Base-by-base conservation (phyloP, 306 rosid genomes). In the Boehmeria nivea region DNA sequence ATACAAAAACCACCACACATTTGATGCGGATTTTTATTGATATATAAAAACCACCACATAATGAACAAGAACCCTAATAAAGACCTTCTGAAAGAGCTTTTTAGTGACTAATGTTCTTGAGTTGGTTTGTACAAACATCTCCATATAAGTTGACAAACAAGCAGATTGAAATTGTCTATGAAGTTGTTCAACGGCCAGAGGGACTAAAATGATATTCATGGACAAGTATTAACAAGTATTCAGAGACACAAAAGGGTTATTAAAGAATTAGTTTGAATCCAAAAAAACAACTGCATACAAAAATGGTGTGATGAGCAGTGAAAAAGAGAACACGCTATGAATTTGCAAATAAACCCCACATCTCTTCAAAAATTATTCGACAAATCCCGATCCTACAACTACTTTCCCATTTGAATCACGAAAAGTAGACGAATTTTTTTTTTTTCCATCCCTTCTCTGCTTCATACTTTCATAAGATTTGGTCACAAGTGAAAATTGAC, bases 391-490 rank as follows among this genome's bases (percentile, higher is more conserved):
- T 36, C 51, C 54, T 18, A 45, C 51, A n/a, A 45, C 65, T 63
- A 59, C 48, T 67, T 62, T 44, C 53, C 37, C 38, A 53, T 43
- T 67, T 45, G 70, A 57, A 67, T 42, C 43, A 15, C 10, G 48
- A 39, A 18, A 5, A 43, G 48, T 20, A 31, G 28, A 37, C 53
- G 64, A 58, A 6, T 11, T 40, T 40, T 40, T 31, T 31, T 31
- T 43, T 52, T 44, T 45, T 25, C 18, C 33, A 34, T 44, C 52
- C 71, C 39, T 45, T 26, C 64, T 70, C 54, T 67, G 44, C n/a
- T 64, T 81, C 70, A 69, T 36, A 54, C 42, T 68, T 31, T 63
- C 67, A 67, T 53, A 67, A 64, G 72, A 64, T 58, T 8, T 65
- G 44, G 71, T 77, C 68, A 71, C 71, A 69, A 72, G 21, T 22